Evolutionary conservation across 176 grass and related monocot species (phyloP).

Genomic region (Hordeum marinum): DNA sequence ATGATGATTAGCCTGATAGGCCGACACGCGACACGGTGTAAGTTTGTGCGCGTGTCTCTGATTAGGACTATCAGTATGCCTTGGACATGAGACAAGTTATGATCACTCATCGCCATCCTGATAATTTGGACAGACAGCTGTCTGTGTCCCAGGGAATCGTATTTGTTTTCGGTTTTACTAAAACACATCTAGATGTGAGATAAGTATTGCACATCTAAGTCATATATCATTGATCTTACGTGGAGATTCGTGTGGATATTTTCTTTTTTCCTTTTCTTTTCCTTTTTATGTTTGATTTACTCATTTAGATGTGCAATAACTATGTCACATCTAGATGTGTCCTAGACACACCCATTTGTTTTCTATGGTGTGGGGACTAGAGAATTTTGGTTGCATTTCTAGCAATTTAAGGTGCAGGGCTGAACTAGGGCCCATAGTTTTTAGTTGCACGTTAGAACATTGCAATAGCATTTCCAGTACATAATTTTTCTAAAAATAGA

Average conservation of each 20-base stretch:
- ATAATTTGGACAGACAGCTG: conserved; percentile 18
- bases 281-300: too few relatives aligned
- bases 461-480: background rate
- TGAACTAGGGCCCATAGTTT: background rate
- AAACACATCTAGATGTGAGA: too few relatives aligned
- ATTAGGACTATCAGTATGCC: conserved; percentile 5
- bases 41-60: conserved; percentile 4
- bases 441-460: conserved; percentile 5
- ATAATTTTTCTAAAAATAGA: background rate
- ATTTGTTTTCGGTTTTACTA: conserved; percentile 11
- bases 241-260: too few relatives aligned
- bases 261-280: too few relatives aligned
- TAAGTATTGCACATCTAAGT: too few relatives aligned
- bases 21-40: background rate
- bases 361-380: conserved; percentile 9
- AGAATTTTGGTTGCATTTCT: conserved; percentile 14
- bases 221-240: too few relatives aligned
- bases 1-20: background rate
- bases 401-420: conserved; percentile 6
- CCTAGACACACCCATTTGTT: too few relatives aligned
- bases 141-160: conserved; percentile 30
- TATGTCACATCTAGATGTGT: too few relatives aligned
- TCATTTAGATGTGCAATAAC: too few relatives aligned
- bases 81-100: conserved; percentile 16
- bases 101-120: background rate